Evolutionary conservation across 1,284 basidiomycete genomes (phyloP).

Genomic region (Cryptococcus sp.): DNA sequence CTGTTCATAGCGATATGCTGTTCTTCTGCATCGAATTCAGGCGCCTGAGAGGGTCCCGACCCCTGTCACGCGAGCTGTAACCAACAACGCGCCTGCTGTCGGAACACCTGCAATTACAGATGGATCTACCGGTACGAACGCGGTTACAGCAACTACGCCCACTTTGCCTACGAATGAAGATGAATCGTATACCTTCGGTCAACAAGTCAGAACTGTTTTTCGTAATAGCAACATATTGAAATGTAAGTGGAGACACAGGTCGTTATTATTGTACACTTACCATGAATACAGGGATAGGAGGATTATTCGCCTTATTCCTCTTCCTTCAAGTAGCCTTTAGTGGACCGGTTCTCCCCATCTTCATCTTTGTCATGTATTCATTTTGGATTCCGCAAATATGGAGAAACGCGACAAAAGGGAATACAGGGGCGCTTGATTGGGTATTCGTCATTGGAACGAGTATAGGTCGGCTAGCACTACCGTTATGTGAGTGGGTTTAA

Average conservation of each 20-base stretch:
- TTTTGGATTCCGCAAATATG: slow-evolving; percentile 80
- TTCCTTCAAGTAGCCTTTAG: slow-evolving; percentile 68
- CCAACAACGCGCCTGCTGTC: no score
- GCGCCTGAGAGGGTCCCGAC: slow-evolving; percentile 61
- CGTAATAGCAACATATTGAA: no score
- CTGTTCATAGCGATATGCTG: slow-evolving; percentile 66
- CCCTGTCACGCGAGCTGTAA: not conserved
- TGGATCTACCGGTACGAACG: not conserved
- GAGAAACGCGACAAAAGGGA: slow-evolving; percentile 65
- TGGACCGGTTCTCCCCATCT: slow-evolving; percentile 63
- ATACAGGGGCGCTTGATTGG: slow-evolving; percentile 62
- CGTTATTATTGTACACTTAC: no score
- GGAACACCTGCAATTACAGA: no score
- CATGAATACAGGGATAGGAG: not conserved
- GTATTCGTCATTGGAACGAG: slow-evolving; percentile 77
- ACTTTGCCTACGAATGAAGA: no score
- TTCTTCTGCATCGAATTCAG: slow-evolving; percentile 74
- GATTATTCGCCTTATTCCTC: slow-evolving; percentile 52
- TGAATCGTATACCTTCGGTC: no score
- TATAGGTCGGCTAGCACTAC: slow-evolving; percentile 62
- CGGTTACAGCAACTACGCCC: not conserved
- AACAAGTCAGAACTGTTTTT: no score
- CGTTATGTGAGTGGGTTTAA: slow-evolving; percentile 63
- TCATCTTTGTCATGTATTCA: slow-evolving; percentile 67
- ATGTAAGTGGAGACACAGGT: no score